Evolutionary conservation across 768 basidiomycete species (phyloP), one percentile per base, ranked within the genome.

Genomic region (Leccinum broughii): DNA sequence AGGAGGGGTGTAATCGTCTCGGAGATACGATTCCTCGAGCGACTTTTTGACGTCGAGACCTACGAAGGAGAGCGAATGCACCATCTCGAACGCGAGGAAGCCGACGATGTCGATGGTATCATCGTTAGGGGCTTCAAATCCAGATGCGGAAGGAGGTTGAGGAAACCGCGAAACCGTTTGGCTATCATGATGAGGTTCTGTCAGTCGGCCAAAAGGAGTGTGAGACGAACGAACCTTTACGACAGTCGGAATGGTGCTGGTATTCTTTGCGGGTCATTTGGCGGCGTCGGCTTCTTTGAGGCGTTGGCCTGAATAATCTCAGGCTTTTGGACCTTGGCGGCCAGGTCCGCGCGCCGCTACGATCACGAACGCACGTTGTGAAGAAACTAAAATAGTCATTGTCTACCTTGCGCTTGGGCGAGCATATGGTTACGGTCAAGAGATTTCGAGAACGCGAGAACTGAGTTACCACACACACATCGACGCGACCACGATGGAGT

Each of bases 261-360:
- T 98, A 98, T 68, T 98, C 93, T 72, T 98, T 95, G 66, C 92
- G 83, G 8, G 94, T 95, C 95, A 98, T 98, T 76, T 93, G 86
- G 48, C 92, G 83, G 1, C 93, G 75, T 98, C 95, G 2, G 94
- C 93, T 81, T 97, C 95, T 88, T 90, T 89, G 49, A 97, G 77
- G 15, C 95, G 85, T 68, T 88, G 87, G 26, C 26, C 6, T 28
- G 26, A 28, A 1, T 28, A 28, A 28, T 28, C 26, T 28, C 26
- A 28, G 26, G 26, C 26, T 28, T 28, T 28, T 28, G 1, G 26
- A 11, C 32, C 32, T 10, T 32, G 30, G 30, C 30, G 10, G 30
- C 30, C 30, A 32, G 30, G 30, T 26, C 5, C 26, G 26, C 26
- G 26, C 26, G 26, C 26, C 26, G 26, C 26, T 26, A 26, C 26